Percentiles rank a stretch among this genome's conserved stretches.
Evolutionary conservation across 768 basidiomycete genomes (phyloP).

Genomic region (Tulasnella sp.): DNA sequence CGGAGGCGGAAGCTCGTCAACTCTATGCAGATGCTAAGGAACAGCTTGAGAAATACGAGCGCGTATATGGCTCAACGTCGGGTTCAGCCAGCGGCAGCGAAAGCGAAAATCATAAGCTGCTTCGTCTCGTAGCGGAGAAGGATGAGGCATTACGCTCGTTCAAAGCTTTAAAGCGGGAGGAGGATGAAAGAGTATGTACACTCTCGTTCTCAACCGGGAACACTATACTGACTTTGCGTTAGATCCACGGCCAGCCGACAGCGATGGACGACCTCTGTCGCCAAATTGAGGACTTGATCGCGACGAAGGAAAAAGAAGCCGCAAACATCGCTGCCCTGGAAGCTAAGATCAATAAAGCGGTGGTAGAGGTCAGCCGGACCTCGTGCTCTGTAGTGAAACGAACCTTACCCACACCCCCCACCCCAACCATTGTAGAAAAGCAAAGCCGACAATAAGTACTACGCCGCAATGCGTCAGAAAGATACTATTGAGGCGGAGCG

Average conservation of each 20-base stretch:
- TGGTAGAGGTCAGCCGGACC: conserved; percentile 59
- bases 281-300: conserved; percentile 38
- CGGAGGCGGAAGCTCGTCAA: conserved; percentile 34
- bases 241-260: conserved; percentile 4
- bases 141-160: conserved; percentile 64
- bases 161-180: conserved; percentile 53
- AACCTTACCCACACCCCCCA: conserved; percentile 5
- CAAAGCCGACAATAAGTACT: conserved; percentile 94
- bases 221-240: background rate
- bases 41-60: conserved; percentile 55
- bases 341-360: conserved; percentile 59
- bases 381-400: background rate
- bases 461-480: conserved; percentile 81
- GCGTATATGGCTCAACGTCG: conserved; percentile 53
- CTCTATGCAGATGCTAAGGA: conserved; percentile 30
- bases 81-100: conserved; percentile 36
- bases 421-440: conserved; percentile 81
- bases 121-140: conserved; percentile 55
- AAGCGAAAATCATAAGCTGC: conserved; percentile 50
- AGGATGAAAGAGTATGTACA: conserved; percentile 57
- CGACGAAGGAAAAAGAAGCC: conserved; percentile 66
- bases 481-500: conserved; percentile 75
- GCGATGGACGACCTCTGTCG: conserved; percentile 70
- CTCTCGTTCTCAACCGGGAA: background rate
- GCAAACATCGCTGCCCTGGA: conserved; percentile 75